These are phyloP conservation scores for Iris macrosiphon DNA, from an alignment of 106 monocot genomes.

Conservation along the genomic window DNA sequence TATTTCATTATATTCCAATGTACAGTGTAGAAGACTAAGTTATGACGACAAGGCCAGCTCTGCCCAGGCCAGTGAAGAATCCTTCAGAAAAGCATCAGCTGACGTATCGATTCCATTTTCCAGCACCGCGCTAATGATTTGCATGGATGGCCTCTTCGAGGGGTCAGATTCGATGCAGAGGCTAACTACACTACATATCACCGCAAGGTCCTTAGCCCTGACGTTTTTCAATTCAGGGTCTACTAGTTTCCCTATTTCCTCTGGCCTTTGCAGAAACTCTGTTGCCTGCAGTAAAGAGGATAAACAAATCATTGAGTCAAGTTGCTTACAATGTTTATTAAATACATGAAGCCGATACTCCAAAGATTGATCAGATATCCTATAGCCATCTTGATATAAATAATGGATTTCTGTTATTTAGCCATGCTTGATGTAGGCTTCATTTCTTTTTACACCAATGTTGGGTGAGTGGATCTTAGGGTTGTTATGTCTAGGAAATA, in stretches of 20 bases:
- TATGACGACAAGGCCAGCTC: constrained; percentile 34
- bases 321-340: too few species aligned
- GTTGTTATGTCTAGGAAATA: too few species aligned
- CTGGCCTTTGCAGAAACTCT: constrained; percentile 55
- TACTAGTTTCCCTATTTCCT: constrained; percentile 53
- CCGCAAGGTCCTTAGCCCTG: constrained; percentile 46
- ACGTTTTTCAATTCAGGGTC: constrained; percentile 71
- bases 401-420: too few species aligned
- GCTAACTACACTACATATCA: constrained; percentile 53
- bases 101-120: constrained; percentile 84
- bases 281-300: constrained; percentile 41
- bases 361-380: neutral
- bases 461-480: too few species aligned
- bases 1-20: constrained; percentile 6
- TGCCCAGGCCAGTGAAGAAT: constrained; percentile 62
- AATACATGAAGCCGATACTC: neutral
- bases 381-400: too few species aligned
- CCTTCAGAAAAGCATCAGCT: constrained; percentile 54
- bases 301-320: too few species aligned
- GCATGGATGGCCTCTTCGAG: constrained; percentile 83
- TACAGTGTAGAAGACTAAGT: constrained; percentile 3
- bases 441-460: too few species aligned
- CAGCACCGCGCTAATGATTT: constrained; percentile 58
- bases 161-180: constrained; percentile 77
- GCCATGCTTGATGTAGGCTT: too few species aligned